phyloP scores from a whole-genome alignment of 2,329 filamentous ascomycete genomes.

The Ceratocystis destructans region DNA sequence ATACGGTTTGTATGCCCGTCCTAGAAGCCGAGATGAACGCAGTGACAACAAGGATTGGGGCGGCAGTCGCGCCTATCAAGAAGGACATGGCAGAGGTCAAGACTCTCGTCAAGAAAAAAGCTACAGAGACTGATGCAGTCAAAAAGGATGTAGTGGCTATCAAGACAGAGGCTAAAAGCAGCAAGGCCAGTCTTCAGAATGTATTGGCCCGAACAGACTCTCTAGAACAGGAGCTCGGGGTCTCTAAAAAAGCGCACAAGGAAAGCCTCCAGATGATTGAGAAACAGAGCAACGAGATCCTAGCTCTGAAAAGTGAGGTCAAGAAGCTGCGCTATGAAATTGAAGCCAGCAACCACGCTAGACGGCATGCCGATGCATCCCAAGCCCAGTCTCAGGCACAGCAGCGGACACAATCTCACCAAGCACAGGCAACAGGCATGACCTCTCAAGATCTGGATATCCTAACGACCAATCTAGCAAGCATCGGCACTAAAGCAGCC shows the following conservation, averaged over 20 bases:
- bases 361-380: constrained; percentile 25
- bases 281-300: constrained; percentile 22
- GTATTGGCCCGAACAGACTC: not conserved
- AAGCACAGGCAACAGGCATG: constrained; percentile 14
- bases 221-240: constrained; percentile 22
- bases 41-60: not conserved
- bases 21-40: constrained; percentile 3
- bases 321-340: constrained; percentile 10
- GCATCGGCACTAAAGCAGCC: constrained; percentile 28
- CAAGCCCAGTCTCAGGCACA: constrained; percentile 22
- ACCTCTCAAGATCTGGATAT: constrained; percentile 29
- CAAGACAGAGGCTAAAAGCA: not conserved
- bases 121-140: not conserved
- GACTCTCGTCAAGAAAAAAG: not conserved
- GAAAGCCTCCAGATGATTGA: constrained; percentile 22
- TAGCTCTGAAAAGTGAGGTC: constrained; percentile 22
- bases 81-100: constrained; percentile 3
- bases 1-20: not conserved
- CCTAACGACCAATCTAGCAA: constrained; percentile 29
- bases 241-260: constrained; percentile 23
- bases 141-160: not conserved
- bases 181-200: not conserved
- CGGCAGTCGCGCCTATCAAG: not conserved
- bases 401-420: constrained; percentile 9
- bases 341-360: constrained; percentile 25